Percentiles rank a stretch among this genome's conserved stretches.
Evolutionary conservation across 2,329 filamentous ascomycete genomes (phyloP).

Genomic region (Keithomyces neogunnii): DNA sequence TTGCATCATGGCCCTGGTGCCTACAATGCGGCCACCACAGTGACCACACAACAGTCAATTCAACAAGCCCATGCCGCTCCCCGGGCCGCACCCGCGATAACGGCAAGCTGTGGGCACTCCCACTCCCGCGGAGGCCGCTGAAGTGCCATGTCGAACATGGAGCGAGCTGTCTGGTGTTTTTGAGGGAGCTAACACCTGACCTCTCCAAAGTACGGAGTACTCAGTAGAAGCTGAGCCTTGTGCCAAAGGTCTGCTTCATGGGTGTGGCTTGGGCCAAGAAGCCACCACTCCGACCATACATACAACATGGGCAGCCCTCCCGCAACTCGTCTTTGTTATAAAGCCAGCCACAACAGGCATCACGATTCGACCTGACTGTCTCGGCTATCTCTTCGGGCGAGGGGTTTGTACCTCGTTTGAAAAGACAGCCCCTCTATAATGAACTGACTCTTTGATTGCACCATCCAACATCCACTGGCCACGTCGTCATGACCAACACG

Average conservation of each 20-base stretch:
- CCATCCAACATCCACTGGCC: neutral
- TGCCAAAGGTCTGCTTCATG: no score
- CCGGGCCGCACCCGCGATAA: no score
- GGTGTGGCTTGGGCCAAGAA: neutral
- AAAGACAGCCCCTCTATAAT: neutral
- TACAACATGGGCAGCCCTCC: neutral
- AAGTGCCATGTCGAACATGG: neutral
- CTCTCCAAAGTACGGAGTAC: no score
- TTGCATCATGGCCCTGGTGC: no score
- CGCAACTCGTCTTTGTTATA: neutral
- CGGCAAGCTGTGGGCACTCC: neutral
- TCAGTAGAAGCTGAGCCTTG: no score
- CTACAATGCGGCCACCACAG: no score
- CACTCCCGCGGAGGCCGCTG: neutral
- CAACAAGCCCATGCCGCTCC: no score
- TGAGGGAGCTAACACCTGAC: no score
- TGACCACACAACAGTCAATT: no score
- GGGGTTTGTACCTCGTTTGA: neutral
- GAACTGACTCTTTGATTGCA: neutral
- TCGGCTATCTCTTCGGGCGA: neutral
- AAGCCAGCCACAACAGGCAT: neutral
- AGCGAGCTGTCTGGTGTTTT: no score
- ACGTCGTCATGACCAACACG: neutral
- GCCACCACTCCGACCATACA: neutral
- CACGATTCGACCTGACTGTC: neutral